Evolutionary conservation across 2,329 filamentous ascomycete species (phyloP), one percentile per base, ranked within the genome.

Genomic region (Blumeria hordei): DNA sequence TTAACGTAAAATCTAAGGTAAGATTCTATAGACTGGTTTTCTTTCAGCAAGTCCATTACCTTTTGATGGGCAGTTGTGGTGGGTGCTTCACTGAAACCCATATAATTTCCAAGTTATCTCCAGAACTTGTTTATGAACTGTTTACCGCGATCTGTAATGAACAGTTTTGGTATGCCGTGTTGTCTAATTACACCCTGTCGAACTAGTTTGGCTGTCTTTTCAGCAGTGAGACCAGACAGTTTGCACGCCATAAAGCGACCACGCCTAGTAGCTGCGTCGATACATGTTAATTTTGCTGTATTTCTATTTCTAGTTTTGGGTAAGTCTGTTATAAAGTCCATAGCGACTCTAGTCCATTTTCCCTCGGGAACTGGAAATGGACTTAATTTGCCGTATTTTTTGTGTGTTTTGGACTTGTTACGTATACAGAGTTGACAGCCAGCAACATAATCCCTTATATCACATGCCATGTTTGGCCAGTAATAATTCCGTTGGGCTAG

Each of bases 1-100:
- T 58, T 58, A 9, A 57, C 41, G 49, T 58, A 57, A 11, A 14
- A 53, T 32, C 43, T 1, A 5, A 58, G 32, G 14, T 58, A 58
- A 7, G 28, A 6, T 41, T 58, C 33, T 16, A 58, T 16, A 12
- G 41, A 49, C 10, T 57, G 16, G 35, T 57, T 58, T 21, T 18
- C 44, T 33, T 49, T 57, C 21, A 11, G 45, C 45, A 33, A 50
- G 45, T 11, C 45, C 28, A 50, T 52, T 52, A 7, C 49, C 49
- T 36, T 52, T 52, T 52, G 28, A 16, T 52, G 49, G 14, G 49
- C 28, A 6, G 37, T 41, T 41, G 3, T 3, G n/a, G 37, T 41
- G 11, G 37, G 37, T 41, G 37, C n/a, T 41, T 41, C 3, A 11
- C n/a, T 16, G n/a, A 41, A 41, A 6, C 37, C 37, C 37, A 41